phyloP scores from a whole-genome alignment of 176 grass and related monocot species.

The Carex parvula region DNA sequence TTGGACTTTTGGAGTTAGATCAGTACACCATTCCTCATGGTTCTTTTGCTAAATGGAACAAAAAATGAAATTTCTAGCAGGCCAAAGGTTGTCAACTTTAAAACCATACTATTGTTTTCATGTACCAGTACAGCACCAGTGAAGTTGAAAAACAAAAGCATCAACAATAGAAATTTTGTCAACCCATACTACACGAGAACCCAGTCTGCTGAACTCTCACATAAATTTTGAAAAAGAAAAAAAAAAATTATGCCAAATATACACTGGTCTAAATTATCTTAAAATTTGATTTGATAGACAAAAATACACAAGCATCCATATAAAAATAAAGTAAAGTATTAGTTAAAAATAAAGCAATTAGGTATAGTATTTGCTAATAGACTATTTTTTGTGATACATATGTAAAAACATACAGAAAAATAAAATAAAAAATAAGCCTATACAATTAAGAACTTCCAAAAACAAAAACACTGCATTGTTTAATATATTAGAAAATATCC shows the following conservation, averaged over 20 bases:
- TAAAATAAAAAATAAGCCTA: not conserved
- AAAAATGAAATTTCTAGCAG: not conserved
- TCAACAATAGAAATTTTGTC: not conserved
- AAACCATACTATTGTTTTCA: not conserved
- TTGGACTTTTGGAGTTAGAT: not conserved
- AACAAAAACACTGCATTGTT: not conserved
- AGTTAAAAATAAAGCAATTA: too few species aligned
- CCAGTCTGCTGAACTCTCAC: not conserved
- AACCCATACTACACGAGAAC: not conserved
- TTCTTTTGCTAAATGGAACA: slow-evolving; percentile 1
- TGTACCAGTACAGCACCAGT: not conserved
- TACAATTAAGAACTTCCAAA: not conserved
- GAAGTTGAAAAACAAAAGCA: not conserved
- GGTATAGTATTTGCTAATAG: not conserved
- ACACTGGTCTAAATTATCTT: not conserved
- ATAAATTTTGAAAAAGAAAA: not conserved
- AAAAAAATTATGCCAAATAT: not conserved
- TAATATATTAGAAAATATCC: not conserved
- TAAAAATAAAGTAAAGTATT: not conserved
- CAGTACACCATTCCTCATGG: not conserved
- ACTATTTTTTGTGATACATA: not conserved
- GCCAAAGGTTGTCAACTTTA: not conserved
- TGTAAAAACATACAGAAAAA: not conserved
- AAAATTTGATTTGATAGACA: not conserved
- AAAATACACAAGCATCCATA: not conserved